These are phyloP conservation scores for Epicoccum sorghinum DNA, from an alignment of 2,329 filamentous ascomycete genomes.

Conservation along the genomic window DNA sequence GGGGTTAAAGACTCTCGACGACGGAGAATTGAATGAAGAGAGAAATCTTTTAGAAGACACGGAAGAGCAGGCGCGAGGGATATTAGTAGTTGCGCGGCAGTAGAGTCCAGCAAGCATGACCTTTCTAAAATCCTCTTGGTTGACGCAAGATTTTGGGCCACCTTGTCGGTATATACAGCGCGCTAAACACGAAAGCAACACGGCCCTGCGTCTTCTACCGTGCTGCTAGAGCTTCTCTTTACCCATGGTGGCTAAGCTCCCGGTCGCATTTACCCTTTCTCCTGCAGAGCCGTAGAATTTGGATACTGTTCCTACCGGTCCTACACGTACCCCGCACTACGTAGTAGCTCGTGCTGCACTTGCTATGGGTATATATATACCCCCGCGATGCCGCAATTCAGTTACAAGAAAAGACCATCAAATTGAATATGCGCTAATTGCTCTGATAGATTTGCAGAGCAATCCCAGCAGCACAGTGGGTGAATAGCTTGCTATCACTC, in stretches of 20 bases:
- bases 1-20: conserved; percentile 10
- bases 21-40: conserved; percentile 15
- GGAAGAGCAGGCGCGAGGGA: conserved; percentile 22
- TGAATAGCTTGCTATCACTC: background rate
- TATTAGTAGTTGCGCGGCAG: conserved; percentile 34
- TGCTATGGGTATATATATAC: background rate
- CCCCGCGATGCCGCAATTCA: background rate
- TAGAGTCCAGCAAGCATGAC: conserved; percentile 27
- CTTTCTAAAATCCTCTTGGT: conserved; percentile 18
- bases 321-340: conserved; percentile 8
- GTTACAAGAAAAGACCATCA: background rate
- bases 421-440: background rate
- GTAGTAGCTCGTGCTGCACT: conserved; percentile 1
- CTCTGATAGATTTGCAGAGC: too few relatives aligned
- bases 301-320: background rate
- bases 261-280: conserved; percentile 29
- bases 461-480: background rate
- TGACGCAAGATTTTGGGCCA: conserved; percentile 20
- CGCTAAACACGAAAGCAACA: conserved; percentile 28
- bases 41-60: conserved; percentile 1
- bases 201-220: conserved; percentile 34
- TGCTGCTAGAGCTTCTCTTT: conserved; percentile 17
- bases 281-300: conserved; percentile 5
- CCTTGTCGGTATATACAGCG: conserved; percentile 30
- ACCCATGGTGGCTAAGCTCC: conserved; percentile 23